Percentiles rank a stretch among this genome's conserved stretches.
Evolutionary conservation across 1,284 basidiomycete species (phyloP).

Genomic region (Fistulina hepatica): DNA sequence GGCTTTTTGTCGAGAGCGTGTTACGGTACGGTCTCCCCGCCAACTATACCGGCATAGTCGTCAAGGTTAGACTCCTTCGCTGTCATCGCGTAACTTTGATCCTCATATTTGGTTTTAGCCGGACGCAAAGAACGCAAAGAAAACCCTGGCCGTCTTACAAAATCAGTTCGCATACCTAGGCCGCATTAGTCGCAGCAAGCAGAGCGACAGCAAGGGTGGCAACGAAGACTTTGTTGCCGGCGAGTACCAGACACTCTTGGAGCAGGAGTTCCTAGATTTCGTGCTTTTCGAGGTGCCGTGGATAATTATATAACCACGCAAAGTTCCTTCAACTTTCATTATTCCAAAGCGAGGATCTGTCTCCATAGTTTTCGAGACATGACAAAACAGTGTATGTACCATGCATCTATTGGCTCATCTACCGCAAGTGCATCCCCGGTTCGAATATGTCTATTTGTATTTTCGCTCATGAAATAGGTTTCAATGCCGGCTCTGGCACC

Average conservation of each 20-base stretch:
- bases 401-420: slow-evolving; percentile 9
- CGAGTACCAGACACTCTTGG: slow-evolving; percentile 85
- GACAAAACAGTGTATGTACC: slow-evolving; percentile 13
- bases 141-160: slow-evolving; percentile 66
- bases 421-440: too few species aligned
- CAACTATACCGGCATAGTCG: slow-evolving; percentile 72
- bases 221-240: slow-evolving; percentile 62
- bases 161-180: slow-evolving; percentile 75
- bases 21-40: slow-evolving; percentile 93
- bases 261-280: slow-evolving; percentile 91
- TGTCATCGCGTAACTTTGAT: slow-evolving; percentile 1
- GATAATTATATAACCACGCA: slow-evolving; percentile 43
- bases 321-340: background rate
- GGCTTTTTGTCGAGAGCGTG: slow-evolving; percentile 92
- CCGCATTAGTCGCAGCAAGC: slow-evolving; percentile 43
- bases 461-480: slow-evolving; percentile 10
- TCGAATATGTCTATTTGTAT: too few species aligned
- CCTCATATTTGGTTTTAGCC: slow-evolving; percentile 50
- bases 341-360: slow-evolving; percentile 11
- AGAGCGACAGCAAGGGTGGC: slow-evolving; percentile 30
- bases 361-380: slow-evolving; percentile 12
- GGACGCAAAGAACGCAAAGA: slow-evolving; percentile 77
- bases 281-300: slow-evolving; percentile 82
- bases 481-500: too few species aligned
- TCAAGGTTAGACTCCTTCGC: slow-evolving; percentile 54